Conservation (phyloP, 352 stramenopile species). For the Globisporangium yorkense region DNA sequence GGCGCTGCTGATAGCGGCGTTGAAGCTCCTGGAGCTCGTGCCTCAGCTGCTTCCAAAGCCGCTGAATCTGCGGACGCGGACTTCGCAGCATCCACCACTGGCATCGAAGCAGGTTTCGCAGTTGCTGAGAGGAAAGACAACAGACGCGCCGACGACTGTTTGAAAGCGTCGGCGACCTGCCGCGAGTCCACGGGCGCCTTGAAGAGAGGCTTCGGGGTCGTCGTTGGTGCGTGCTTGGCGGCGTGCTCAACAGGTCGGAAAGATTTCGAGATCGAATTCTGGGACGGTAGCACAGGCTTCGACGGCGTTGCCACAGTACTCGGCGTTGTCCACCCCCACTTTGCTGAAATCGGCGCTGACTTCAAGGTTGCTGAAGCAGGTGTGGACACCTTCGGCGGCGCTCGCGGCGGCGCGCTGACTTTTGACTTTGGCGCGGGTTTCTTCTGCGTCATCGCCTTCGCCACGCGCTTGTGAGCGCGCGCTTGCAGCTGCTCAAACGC, state of each 20-base stretch:
- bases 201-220: not conserved
- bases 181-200: not conserved
- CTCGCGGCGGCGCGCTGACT: not conserved
- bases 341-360: not conserved
- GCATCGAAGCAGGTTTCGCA: too few relatives aligned
- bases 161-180: not conserved
- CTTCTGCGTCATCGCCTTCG: slow-evolving; percentile 11
- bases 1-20: not conserved
- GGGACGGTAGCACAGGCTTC: not conserved
- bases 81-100: not conserved
- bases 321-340: not conserved
- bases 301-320: not conserved
- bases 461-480: slow-evolving; percentile 4
- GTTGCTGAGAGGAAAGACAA: not conserved
- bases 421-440: slow-evolving; percentile 1
- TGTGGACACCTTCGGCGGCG: not conserved
- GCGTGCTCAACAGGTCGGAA: not conserved
- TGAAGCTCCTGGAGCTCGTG: not conserved
- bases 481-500: slow-evolving; percentile 27
- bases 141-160: not conserved
- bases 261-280: not conserved
- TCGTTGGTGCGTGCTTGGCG: not conserved
- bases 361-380: not conserved
- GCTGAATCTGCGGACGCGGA: not conserved
- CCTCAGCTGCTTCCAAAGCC: not conserved